Percentiles rank a stretch among this genome's conserved stretches.
Conservation (phyloP, 139 green algal species). For the Volvox africanus region DNA sequence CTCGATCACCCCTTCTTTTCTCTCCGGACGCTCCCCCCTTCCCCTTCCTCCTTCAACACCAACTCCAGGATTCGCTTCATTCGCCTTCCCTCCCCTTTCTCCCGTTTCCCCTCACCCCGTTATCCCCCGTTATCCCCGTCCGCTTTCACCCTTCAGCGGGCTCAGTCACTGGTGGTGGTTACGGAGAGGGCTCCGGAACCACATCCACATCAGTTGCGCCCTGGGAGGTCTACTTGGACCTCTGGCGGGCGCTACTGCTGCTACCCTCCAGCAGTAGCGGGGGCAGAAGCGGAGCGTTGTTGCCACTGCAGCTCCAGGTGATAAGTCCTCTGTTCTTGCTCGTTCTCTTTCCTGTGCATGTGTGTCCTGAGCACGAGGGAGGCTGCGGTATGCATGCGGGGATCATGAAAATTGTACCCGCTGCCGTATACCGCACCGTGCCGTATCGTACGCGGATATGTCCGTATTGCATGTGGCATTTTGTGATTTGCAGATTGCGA, state of each 20-base stretch:
- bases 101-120: background rate
- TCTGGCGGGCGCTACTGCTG: slow-evolving; percentile 38
- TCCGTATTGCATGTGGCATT: too few relatives aligned
- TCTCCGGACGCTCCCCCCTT: too few relatives aligned
- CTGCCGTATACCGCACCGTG: too few relatives aligned
- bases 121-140: background rate
- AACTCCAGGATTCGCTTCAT: too few relatives aligned
- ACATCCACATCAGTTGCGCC: background rate
- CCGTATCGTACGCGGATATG: too few relatives aligned
- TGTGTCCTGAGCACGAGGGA: too few relatives aligned
- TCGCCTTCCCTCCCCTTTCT: background rate
- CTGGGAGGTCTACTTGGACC: slow-evolving; percentile 26
- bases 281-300: background rate
- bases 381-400: too few relatives aligned
- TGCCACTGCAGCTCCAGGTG: background rate
- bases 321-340: background rate
- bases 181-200: background rate
- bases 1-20: too few relatives aligned
- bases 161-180: background rate
- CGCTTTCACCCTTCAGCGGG: background rate
- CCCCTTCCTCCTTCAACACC: background rate
- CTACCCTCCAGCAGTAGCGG: background rate
- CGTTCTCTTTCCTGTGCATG: too few relatives aligned
- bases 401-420: too few relatives aligned
- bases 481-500: too few relatives aligned